Base-by-base conservation (phyloP, 106 monocot species). In the Dactylorhiza incarnata region DNA sequence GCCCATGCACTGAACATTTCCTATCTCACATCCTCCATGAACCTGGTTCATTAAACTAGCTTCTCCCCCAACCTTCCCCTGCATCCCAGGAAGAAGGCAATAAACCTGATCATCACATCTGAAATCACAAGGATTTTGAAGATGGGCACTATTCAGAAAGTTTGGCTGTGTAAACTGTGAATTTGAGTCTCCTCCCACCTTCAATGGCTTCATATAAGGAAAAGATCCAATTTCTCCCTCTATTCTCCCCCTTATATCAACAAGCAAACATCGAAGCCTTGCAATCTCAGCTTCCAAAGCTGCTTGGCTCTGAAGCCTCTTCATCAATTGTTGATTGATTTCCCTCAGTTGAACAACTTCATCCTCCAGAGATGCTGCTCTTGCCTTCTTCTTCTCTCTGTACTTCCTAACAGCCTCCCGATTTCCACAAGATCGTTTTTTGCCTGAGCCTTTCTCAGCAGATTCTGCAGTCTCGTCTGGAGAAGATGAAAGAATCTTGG, bases 201-300 rank as follows among this genome's bases (percentile, higher is more conserved):
- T 77, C 58, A 25, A 76, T 22, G 85, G 77, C 67, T 79, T 95
- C 72, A 88, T 84, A 72, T 95, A 95, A 73, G 97, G 97, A 68
- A 97, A 97, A 7, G 81, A 55, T 12, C 93, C 97, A 73, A 97
- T 83, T 78, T 93, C 97, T 46, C 87, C 89, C 48, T 97, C 97
- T 29, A 97, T 97, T 81, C 97, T 91, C 76, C 94, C 93, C 52
- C 97, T 84, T 26, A 97, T 81, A 82, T 97, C 97, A 65, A 94
- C 97, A 68, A 97, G 84, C 84, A 97, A 79, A 77, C 93, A 91
- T 47, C 87, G 85, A 11, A 93, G 84, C 82, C 91, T 83, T 48
- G 84, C 83, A 1, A 91, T 84, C 81, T 97, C 97, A 13, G 91
- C 87, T 59, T 97, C 97, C 12, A 97, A 69, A 0, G 85, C 79